These are phyloP conservation scores for Candida namnaoensis DNA, from an alignment of 805 yeast species.

Conservation along the genomic window DNA sequence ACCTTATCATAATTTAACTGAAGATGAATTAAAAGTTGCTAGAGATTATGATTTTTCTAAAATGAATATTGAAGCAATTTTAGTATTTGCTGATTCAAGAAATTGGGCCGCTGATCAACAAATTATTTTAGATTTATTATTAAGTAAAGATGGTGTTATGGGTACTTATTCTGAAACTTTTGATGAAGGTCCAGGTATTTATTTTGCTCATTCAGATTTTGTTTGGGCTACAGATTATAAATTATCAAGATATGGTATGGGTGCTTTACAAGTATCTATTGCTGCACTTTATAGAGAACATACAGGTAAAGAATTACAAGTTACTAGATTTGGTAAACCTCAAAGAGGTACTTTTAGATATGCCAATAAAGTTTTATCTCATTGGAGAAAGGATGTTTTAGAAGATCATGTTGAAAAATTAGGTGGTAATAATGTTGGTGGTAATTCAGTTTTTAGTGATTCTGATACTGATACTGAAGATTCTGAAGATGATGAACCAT, in stretches of 20 bases:
- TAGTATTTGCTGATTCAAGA: slow-evolving; percentile 87
- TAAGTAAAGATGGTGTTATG: slow-evolving; percentile 74
- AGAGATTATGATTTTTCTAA: slow-evolving; percentile 55
- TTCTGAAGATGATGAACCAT: slow-evolving; percentile 32
- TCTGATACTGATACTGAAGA: slow-evolving; percentile 19
- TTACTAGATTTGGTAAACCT: slow-evolving; percentile 84
- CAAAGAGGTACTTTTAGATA: slow-evolving; percentile 80
- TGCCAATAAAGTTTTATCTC: slow-evolving; percentile 67
- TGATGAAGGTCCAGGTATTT: slow-evolving; percentile 74
- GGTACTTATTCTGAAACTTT: slow-evolving; percentile 67
- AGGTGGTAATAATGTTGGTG: no score
- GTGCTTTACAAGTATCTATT: slow-evolving; percentile 83
- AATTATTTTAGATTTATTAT: slow-evolving; percentile 71
- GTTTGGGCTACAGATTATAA: slow-evolving; percentile 89
- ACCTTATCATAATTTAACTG: slow-evolving; percentile 74
- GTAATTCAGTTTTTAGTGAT: slow-evolving; percentile 11
- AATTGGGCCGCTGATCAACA: slow-evolving; percentile 94
- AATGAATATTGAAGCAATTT: slow-evolving; percentile 65
- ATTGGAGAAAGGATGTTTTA: slow-evolving; percentile 73
- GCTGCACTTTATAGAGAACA: slow-evolving; percentile 80
- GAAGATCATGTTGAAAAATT: slow-evolving; percentile 60
- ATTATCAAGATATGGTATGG: slow-evolving; percentile 86
- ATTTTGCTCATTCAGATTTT: slow-evolving; percentile 87
- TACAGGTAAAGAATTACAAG: slow-evolving; percentile 74
- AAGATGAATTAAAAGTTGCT: slow-evolving; percentile 53